Evolutionary conservation across 225 moss, liverwort and hornwort genomes (phyloP), one percentile per base, ranked within the genome.

Genomic region (Lunularia cruciata): DNA sequence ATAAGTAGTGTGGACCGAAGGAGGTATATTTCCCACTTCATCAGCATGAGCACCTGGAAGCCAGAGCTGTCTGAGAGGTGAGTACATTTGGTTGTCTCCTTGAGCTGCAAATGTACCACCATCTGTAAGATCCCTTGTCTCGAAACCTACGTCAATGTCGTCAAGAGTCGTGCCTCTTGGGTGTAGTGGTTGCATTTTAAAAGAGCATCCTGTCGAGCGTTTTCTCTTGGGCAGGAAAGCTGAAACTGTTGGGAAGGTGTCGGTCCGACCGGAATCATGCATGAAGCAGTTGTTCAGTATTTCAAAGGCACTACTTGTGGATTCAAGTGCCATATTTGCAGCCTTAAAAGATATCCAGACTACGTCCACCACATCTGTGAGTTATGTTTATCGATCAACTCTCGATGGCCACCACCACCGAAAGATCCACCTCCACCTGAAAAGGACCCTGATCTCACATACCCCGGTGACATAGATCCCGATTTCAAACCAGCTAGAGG

Each of bases 391-490:
- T 65, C 42, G 46, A 77, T 75, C 10, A 74, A 82, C 33, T 62
- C 58, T 2, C 62, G 57, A 38, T 82, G 81, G 81, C 81, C 81
- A 42, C 63, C 52, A 25, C 77, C 63, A 5, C 58, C 65, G 9
- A 43, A 57, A 27, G 38, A 32, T 42, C 59, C 66, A 30, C 77
- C 77, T 6, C 77, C 65, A n/a, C 60, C 60, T 3, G 77, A 67
- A 0, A 82, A 82, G 56, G 65, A 77, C 40, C 77, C 77, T 0
- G 65, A 71, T 36, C 40, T 77, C 4, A 61, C 77, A 46, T 82
- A 82, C 20, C 77, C 81, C 1, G 81, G 81, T 39, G 81, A 82
- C 63, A 57, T 71, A 39, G 81, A 82, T 37, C 74, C 62, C 27
- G 12, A 73, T 15, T 82, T 82, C 57, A 54, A 56, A 57, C 81